phyloP scores from a whole-genome alignment of 306 rosid species.

The Vigna trinervia region DNA sequence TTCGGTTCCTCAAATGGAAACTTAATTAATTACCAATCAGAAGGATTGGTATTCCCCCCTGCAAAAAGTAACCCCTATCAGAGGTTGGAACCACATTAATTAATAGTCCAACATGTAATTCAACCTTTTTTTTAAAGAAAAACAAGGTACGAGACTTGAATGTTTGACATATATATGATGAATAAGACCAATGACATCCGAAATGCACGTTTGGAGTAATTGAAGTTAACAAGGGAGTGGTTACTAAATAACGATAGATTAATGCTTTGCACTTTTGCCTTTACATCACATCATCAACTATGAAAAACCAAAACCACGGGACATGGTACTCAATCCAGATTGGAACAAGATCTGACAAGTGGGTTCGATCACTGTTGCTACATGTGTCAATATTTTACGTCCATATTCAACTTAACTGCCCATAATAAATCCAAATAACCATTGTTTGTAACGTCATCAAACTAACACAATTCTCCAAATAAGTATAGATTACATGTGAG shows the following conservation, averaged over 20 bases:
- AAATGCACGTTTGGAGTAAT: not conserved
- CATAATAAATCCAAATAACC: conserved; percentile 22
- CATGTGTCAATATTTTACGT: not conserved
- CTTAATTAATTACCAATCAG: conserved; percentile 34
- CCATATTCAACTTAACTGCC: conserved; percentile 16
- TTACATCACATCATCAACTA: conserved; percentile 16
- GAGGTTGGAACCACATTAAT: conserved; percentile 29
- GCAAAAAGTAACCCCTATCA: conserved; percentile 1
- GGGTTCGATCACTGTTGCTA: not conserved
- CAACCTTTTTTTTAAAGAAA: not conserved
- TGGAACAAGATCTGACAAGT: conserved; percentile 32
- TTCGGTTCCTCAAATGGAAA: conserved; percentile 45
- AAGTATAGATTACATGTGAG: not conserved
- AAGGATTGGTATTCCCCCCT: conserved; percentile 11
- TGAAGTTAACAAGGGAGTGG: conserved; percentile 6
- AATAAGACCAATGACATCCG: conserved; percentile 8
- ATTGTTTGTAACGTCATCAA: conserved; percentile 18
- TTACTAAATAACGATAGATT: not conserved
- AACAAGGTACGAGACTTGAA: conserved; percentile 26
- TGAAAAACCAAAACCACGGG: conserved; percentile 30
- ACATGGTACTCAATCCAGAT: conserved; percentile 25
- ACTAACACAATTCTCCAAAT: not conserved
- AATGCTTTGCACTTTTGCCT: not conserved
- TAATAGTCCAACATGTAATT: conserved; percentile 35
- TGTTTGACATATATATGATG: not conserved